Conservation (phyloP, 208 protist genomes). For the Trypanosoma conorhini region DNA sequence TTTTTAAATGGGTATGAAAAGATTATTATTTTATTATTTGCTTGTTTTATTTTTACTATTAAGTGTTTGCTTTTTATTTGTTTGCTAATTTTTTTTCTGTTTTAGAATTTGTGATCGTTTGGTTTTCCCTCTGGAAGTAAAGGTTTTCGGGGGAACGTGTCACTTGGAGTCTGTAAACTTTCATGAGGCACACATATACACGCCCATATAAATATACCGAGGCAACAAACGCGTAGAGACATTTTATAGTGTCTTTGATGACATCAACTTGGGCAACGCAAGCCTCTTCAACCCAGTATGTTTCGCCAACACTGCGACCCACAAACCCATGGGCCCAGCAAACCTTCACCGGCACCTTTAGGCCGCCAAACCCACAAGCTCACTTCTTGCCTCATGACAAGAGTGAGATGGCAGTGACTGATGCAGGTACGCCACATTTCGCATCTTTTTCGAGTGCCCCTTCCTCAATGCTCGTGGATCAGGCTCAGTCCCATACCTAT, state of each 20-base stretch:
- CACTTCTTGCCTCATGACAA: neutral
- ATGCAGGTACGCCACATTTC: neutral
- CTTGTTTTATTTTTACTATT: slow-evolving; percentile 16
- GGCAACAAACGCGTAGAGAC: neutral
- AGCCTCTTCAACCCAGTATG: slow-evolving; percentile 34
- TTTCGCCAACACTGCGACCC: slow-evolving; percentile 61
- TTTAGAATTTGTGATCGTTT: too few relatives aligned
- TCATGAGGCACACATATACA: neutral
- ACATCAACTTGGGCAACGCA: slow-evolving; percentile 3
- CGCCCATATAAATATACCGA: too few relatives aligned
- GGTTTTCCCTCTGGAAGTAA: too few relatives aligned
- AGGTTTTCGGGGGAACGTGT: neutral
- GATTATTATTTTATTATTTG: neutral
- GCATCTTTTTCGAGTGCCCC: neutral
- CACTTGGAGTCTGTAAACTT: neutral
- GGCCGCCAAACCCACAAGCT: slow-evolving; percentile 35
- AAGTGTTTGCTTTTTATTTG: too few relatives aligned
- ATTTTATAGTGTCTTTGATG: neutral
- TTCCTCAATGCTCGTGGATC: neutral
- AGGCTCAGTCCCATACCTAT: neutral
- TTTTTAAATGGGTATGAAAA: too few relatives aligned
- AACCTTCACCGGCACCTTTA: slow-evolving; percentile 66
- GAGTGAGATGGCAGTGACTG: neutral
- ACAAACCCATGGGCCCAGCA: slow-evolving; percentile 65
- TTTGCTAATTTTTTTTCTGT: too few relatives aligned